Conservation (phyloP, 495 filamentous ascomycete species). For the Symbiotaphrina buchneri region DNA sequence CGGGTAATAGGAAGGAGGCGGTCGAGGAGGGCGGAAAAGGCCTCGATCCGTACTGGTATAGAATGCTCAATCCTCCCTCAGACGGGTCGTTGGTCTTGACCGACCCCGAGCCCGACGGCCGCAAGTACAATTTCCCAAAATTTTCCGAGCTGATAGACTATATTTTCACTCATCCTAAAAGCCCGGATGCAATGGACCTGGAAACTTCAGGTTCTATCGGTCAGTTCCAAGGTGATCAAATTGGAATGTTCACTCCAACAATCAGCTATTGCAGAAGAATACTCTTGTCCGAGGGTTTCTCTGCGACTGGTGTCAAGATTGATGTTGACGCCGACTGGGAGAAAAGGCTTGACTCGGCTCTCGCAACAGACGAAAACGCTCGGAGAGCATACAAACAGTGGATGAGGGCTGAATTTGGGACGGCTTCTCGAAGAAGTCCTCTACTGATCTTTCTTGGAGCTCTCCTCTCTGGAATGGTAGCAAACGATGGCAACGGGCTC, state of each 20-base stretch:
- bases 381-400: constrained; percentile 34
- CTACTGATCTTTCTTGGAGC: constrained; percentile 9
- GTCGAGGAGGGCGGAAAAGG: constrained; percentile 81
- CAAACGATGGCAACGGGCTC: constrained; percentile 13
- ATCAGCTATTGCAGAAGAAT: constrained; percentile 50
- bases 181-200: constrained; percentile 15
- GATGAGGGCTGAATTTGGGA: constrained; percentile 4
- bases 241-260: constrained; percentile 36
- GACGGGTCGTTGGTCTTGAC: background rate
- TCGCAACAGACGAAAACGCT: constrained; percentile 37
- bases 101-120: no score
- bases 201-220: constrained; percentile 10
- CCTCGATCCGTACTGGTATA: constrained; percentile 61
- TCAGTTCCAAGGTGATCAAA: constrained; percentile 9
- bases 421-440: constrained; percentile 1
- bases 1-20: constrained; percentile 51
- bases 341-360: constrained; percentile 42
- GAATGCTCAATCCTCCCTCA: constrained; percentile 26
- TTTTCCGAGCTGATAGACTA: constrained; percentile 12
- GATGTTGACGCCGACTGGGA: constrained; percentile 71
- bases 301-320: constrained; percentile 20
- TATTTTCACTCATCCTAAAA: constrained; percentile 14
- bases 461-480: constrained; percentile 7
- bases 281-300: constrained; percentile 49
- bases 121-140: constrained; percentile 13